A percentile compares a stretch with the other conserved stretches of the same genome.
phyloP scores from a whole-genome alignment of 805 yeast genomes.

The Wickerhamiella lipophila region DNA sequence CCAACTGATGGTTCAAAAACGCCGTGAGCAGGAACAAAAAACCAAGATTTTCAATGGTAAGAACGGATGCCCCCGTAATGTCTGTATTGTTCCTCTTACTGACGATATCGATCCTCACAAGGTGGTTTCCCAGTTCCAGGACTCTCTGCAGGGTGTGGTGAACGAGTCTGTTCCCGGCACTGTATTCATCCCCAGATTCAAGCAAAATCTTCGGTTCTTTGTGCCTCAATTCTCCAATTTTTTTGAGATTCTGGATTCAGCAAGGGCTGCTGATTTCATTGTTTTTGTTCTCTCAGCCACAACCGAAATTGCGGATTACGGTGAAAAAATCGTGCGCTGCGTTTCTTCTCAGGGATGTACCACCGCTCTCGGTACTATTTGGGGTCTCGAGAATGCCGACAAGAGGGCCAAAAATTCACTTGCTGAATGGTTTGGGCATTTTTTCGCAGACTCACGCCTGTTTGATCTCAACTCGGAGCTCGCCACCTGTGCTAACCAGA shows the following conservation, averaged over 20 bases:
- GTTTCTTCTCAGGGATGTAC: conserved; percentile 87
- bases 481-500: conserved; percentile 53
- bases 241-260: conserved; percentile 65
- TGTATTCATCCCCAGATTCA: conserved; percentile 50
- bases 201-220: conserved; percentile 56
- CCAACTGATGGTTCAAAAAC: conserved; percentile 64
- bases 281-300: conserved; percentile 80
- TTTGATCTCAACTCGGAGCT: conserved; percentile 60
- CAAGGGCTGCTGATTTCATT: conserved; percentile 80
- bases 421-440: conserved; percentile 54
- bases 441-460: conserved; percentile 66
- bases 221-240: conserved; percentile 53
- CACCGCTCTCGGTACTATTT: conserved; percentile 62
- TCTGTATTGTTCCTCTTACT: conserved; percentile 71
- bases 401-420: conserved; percentile 56
- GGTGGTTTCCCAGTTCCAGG: conserved; percentile 20
- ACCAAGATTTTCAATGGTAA: conserved; percentile 69
- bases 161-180: conserved; percentile 26
- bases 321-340: conserved; percentile 83
- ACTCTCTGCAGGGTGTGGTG: conserved; percentile 15
- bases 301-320: conserved; percentile 69
- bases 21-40: conserved; percentile 42
- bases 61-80: conserved; percentile 69
- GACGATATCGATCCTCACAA: conserved; percentile 41
- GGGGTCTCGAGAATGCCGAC: conserved; percentile 55